These are phyloP conservation scores for Daldinia grandis DNA, from an alignment of 495 filamentous ascomycete species.

Conservation along the genomic window DNA sequence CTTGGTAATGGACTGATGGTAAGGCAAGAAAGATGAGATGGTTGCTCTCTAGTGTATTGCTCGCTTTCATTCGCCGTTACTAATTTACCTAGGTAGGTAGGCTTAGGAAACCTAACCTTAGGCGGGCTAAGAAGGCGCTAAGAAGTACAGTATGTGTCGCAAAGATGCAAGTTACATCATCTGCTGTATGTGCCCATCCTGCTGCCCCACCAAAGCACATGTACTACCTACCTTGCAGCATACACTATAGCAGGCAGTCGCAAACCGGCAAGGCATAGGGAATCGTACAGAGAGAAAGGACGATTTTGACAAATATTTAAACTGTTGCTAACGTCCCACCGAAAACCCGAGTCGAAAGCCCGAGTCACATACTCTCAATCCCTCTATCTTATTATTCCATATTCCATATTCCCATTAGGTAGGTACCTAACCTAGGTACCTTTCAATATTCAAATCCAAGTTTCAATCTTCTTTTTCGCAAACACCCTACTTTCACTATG, in stretches of 20 bases:
- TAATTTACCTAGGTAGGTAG: too few relatives aligned
- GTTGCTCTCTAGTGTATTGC: background rate
- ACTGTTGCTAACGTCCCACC: background rate
- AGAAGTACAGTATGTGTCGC: background rate
- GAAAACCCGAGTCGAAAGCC: too few relatives aligned
- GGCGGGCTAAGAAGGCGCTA: background rate
- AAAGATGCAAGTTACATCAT: slow-evolving; percentile 36
- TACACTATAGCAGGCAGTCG: background rate
- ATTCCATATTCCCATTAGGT: too few relatives aligned
- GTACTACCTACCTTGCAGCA: slow-evolving; percentile 4
- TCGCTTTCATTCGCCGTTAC: background rate
- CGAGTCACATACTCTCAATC: background rate
- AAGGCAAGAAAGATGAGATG: background rate
- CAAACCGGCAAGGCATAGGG: background rate
- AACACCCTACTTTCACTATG: slow-evolving; percentile 30
- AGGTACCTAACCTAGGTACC: too few relatives aligned
- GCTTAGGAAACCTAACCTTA: background rate
- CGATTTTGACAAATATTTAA: slow-evolving; percentile 6
- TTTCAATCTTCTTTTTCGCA: too few relatives aligned
- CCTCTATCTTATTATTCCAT: background rate
- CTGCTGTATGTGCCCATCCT: slow-evolving; percentile 31
- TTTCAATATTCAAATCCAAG: too few relatives aligned
- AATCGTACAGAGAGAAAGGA: background rate
- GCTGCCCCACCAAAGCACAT: background rate
- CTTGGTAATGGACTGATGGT: background rate